Evolutionary conservation across 2,329 filamentous ascomycete species (phyloP).

Genomic region (Sporothrix luriei): DNA sequence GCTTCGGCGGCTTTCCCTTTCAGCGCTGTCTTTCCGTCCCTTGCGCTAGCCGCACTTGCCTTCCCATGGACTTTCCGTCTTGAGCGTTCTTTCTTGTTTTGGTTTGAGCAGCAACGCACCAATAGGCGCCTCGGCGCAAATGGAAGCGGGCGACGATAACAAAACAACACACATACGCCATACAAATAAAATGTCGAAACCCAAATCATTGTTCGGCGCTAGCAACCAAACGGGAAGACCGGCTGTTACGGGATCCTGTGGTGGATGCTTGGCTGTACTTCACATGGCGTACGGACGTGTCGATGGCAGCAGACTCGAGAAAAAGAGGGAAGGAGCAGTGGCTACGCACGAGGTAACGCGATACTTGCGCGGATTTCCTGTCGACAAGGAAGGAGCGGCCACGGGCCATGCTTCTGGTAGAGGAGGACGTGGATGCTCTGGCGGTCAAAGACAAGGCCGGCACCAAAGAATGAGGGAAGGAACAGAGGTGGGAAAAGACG

Average conservation of each 20-base stretch:
- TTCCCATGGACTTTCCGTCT: neutral
- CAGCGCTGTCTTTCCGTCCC: constrained; percentile 22
- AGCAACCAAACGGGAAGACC: constrained; percentile 30
- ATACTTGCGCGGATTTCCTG: constrained; percentile 12
- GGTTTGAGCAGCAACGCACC: neutral
- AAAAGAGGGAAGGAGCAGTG: neutral
- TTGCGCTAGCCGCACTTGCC: constrained; percentile 24
- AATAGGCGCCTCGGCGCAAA: constrained; percentile 16
- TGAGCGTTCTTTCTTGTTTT: constrained; percentile 15
- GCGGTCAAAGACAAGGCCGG: neutral
- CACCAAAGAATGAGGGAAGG: neutral
- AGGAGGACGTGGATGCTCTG: constrained; percentile 4
- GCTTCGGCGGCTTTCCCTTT: constrained; percentile 13
- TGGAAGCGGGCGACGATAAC: neutral
- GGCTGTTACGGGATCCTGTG: constrained; percentile 3
- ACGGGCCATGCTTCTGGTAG: neutral
- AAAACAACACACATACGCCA: neutral
- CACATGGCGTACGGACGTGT: no score
- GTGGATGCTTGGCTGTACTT: neutral
- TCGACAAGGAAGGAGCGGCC: neutral
- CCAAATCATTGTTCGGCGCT: constrained; percentile 29
- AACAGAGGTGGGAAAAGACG: constrained; percentile 16
- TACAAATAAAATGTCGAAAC: neutral
- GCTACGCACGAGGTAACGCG: neutral
- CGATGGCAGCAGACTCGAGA: neutral